phyloP scores from a whole-genome alignment of 805 yeast genomes.

The Ogataea dorogensis region DNA sequence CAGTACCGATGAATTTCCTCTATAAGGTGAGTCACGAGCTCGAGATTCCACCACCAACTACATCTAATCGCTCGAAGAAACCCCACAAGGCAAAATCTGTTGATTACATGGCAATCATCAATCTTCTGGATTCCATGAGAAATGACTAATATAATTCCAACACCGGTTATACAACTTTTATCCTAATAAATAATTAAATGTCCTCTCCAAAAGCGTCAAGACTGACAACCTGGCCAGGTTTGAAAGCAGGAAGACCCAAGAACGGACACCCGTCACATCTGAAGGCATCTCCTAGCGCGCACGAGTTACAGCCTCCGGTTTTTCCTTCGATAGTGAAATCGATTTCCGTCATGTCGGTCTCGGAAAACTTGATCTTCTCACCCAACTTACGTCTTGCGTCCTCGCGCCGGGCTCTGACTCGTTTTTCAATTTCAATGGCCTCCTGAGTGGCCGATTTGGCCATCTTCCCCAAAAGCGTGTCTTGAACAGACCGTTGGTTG shows the following conservation, averaged over 20 bases:
- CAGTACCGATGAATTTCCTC: too few relatives aligned
- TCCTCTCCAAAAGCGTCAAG: slow-evolving; percentile 77
- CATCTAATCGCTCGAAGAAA: too few relatives aligned
- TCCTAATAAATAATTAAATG: slow-evolving; percentile 38
- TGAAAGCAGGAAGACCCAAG: slow-evolving; percentile 95
- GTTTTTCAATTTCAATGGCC: slow-evolving; percentile 53
- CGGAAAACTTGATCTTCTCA: slow-evolving; percentile 38
- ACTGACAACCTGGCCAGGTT: slow-evolving; percentile 90
- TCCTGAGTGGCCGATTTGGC: slow-evolving; percentile 52
- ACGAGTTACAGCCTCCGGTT: slow-evolving; percentile 96
- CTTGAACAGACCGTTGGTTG: slow-evolving; percentile 44
- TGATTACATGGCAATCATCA: slow-evolving; percentile 5
- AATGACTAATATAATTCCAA: too few relatives aligned
- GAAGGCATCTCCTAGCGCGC: slow-evolving; percentile 97
- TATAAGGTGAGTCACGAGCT: too few relatives aligned
- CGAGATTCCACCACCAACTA: too few relatives aligned
- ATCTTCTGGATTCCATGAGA: slow-evolving; percentile 9
- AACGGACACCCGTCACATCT: slow-evolving; percentile 98
- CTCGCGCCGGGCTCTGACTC: slow-evolving; percentile 36
- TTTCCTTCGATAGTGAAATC: slow-evolving; percentile 97
- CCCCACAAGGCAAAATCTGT: too few relatives aligned
- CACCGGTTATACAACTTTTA: slow-evolving; percentile 1
- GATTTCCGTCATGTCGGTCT: slow-evolving; percentile 79
- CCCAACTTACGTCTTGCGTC: slow-evolving; percentile 18
- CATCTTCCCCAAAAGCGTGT: slow-evolving; percentile 43